Evolutionary conservation across 768 basidiomycete genomes (phyloP), one percentile per base, ranked within the genome.

Genomic region (Pholiota molesta): DNA sequence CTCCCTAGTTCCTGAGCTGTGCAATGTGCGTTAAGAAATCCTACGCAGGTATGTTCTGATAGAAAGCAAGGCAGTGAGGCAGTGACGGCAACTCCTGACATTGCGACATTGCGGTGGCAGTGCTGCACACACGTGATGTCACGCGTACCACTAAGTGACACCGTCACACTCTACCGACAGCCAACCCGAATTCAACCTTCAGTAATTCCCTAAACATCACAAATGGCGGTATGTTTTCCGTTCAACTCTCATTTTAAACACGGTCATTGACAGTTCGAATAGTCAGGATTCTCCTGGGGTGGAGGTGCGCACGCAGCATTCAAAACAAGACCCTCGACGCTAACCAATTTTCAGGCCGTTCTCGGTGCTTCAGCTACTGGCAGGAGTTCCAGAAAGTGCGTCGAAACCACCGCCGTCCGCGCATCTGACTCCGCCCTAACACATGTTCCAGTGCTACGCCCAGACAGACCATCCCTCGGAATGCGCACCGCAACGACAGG

Each of bases 291-390:
- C 67, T 73, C 78, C 59, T 82, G 75, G 72, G 72, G 66, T 51
- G 81, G 81, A 75, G 80, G 82, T 81, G 60, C 35, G 73, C 59
- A 9, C 31, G 9, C 31, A 31, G 31, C 31, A 31, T 35, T 26
- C 29, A 14, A 11, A 28, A 31, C 39, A 37, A 51, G 44, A 10
- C 47, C 52, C 57, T 49, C 39, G 56, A 59, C 42, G 37, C 55
- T 56, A 35, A 40, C 44, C 37, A 55, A 49, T 55, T 54, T 57
- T 33, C 60, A 95, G 94, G 93, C 68, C 87, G 86, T 65, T 86
- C 92, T 63, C 84, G 92, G 69, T 97, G 95, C 77, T 95, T 95
- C 75, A 81, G 86, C 13, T 93, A 90, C 78, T 97, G 95, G 94
- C 94, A 95, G 71, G 92, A 95, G 74, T 91, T 93, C 77, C 82